phyloP scores from a whole-genome alignment of 1,284 basidiomycete species.

The Ceratobasidium theobromae region DNA sequence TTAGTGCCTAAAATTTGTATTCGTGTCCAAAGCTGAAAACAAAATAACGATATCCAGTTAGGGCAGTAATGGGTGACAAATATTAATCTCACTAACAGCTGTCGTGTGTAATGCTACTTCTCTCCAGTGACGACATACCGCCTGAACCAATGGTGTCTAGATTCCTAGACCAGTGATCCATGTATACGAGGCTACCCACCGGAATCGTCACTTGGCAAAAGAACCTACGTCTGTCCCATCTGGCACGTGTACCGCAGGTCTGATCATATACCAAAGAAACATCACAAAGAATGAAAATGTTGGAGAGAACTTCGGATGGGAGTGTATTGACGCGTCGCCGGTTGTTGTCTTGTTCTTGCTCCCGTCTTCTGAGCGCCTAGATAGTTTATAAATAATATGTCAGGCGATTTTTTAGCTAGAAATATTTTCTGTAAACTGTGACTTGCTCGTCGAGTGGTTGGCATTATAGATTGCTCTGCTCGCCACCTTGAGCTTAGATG shows the following conservation, averaged over 20 bases:
- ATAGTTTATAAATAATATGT: not conserved
- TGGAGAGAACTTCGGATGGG: not conserved
- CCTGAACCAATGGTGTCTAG: not conserved
- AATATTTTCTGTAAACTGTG: not conserved
- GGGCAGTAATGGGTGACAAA: not conserved
- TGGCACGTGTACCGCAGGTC: not conserved
- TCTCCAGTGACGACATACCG: constrained; percentile 15
- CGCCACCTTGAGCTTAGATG: too few species aligned
- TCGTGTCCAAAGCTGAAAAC: constrained; percentile 16
- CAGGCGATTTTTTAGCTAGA: not conserved
- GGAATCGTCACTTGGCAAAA: not conserved
- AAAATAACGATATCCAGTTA: not conserved
- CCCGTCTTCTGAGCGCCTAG: not conserved
- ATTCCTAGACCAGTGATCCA: not conserved
- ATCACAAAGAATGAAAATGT: not conserved
- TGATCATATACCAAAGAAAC: not conserved
- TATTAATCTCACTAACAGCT: not conserved
- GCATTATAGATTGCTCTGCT: not conserved
- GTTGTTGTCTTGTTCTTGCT: not conserved
- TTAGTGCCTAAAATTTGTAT: not conserved
- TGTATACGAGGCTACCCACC: not conserved
- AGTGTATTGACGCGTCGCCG: not conserved
- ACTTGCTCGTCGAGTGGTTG: not conserved
- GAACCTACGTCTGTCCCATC: not conserved
- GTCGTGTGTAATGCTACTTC: not conserved